Base-by-base conservation (phyloP, 2,329 filamentous ascomycete species). In the Trichoderma afroharzianum region DNA sequence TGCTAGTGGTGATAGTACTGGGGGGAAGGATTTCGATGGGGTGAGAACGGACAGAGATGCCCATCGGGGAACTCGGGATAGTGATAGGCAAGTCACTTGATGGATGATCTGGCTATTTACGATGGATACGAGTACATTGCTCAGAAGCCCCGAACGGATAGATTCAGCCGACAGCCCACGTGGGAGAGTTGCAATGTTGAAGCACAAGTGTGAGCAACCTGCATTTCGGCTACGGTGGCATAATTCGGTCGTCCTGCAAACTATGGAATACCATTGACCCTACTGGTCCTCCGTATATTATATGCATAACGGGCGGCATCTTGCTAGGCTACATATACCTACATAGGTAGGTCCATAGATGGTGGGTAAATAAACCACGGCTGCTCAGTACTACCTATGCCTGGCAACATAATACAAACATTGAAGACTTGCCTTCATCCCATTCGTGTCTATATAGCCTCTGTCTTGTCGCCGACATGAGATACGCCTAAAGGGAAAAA, bases 131-230 rank as follows among this genome's bases (percentile, higher is more conserved):
- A 12, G 9, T 62, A 21, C 30, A 36, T 15, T 55, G 63, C 26
- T 21, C 53, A 39, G 30, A 53, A 15, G 21, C 47, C 63, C 63
- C 15, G 15, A 15, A 68, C 63, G 64, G 64, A 43, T 47, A 59
- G 64, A 68, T 68, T 58, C 53, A 68, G 64, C 53, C 64, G 64
- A 68, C 30, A 43, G 18, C 24, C 26, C 53, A 58, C 50, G 63
- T 67, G 50, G 63, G 47, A 26, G 2, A 12, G 30, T 30, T 39
- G 63, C 30, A 66, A 64, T 14, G 8, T 39, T 1, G 8, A 36
- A 11, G n/a, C 21, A 18, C n/a, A 30, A n/a, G 6, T 50, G 43
- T 21, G 21, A 21, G 18, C 43, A 50, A 15, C 21, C 30, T 59
- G 57, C 15, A 53, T 59, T 33, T 1, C 28, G 57, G 30, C 28